A percentile compares a stretch with the other conserved stretches of the same genome.
Evolutionary conservation across 164 flowering plant genomes (phyloP).

Genomic region (Platanus orientalis): DNA sequence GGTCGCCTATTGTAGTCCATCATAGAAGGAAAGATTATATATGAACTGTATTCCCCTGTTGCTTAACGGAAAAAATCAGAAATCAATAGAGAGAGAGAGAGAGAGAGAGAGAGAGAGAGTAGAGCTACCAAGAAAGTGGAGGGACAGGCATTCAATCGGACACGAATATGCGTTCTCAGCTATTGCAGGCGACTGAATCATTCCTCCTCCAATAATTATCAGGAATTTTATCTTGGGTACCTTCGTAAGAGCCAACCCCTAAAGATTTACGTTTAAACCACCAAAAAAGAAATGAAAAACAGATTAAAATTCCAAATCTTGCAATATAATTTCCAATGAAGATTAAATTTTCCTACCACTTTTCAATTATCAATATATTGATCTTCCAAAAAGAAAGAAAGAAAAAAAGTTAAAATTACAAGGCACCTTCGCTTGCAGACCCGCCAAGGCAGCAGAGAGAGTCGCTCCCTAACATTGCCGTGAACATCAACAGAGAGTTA

Average conservation of each 20-base stretch:
- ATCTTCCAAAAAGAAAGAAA: too few species aligned
- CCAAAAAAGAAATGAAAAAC: background rate
- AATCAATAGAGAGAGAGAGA: too few species aligned
- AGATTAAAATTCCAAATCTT: too few species aligned
- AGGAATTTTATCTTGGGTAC: conserved; percentile 58
- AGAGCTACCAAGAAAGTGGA: conserved; percentile 72
- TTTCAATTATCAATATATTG: too few species aligned
- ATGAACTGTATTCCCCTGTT: too few species aligned
- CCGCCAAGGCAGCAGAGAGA: conserved; percentile 68
- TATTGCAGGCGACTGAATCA: conserved; percentile 23
- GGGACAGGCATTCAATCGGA: conserved; percentile 33
- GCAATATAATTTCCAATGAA: too few species aligned
- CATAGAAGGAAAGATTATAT: too few species aligned
- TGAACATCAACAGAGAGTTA: background rate
- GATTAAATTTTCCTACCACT: too few species aligned
- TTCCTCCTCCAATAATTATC: conserved; percentile 58
- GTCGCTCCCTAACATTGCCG: conserved; percentile 60
- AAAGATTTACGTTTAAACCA: background rate
- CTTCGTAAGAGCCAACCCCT: conserved; percentile 59
- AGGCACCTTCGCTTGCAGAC: conserved; percentile 57
- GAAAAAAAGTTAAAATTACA: too few species aligned
- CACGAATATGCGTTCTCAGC: conserved; percentile 49
- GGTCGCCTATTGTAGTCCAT: too few species aligned
- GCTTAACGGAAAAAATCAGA: too few species aligned
- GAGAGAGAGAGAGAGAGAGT: too few species aligned